Base-by-base conservation (phyloP, 257 asterid species). In the Penstemon eatonii region DNA sequence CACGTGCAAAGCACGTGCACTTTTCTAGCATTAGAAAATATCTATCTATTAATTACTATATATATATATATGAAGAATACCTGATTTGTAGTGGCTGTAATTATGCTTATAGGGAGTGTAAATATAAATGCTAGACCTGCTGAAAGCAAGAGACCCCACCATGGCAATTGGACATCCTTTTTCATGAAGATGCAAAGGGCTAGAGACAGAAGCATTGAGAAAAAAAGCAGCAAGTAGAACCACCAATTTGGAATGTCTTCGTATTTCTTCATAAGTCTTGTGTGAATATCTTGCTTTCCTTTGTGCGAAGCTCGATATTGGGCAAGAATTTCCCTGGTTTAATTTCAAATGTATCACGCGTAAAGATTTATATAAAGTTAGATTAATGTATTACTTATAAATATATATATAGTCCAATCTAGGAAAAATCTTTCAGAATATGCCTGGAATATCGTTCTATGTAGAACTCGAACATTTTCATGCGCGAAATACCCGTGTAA, bases 41-140 rank as follows among this genome's bases (percentile, higher is more conserved):
- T 15, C 18, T 15, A 15, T 15, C 18, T 15, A 15, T 15, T 15
- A 15, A 15, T 15, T 15, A 42, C 33, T 25, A 25, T 1, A n/a
- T 60, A 15, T 15, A 55, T 5, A 1, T 1, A 0, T 15, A 55
- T 36, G 38, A 15, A 15, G 18, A 15, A 15, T 67, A 87, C 95
- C 90, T 80, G 89, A 73, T 89, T 91, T 1, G 97, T 91, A 6
- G 96, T 91, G 54, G 97, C 96, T 2, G 95, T 76, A 43, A 85
- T 91, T 62, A 91, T 67, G 79, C 89, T 81, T 33, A 87, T 78
- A 0, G 97, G 97, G 53, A 91, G 85, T 5, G 96, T 91, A 41
- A 87, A 91, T 13, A 78, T 0, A 4, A 85, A 44, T 0, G 96
- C 88, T 1, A 89, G 45, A 4, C 37, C 78, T 0, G 79, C 75